phyloP scores from a whole-genome alignment of 257 asterid genomes.

The Petunia secreta region DNA sequence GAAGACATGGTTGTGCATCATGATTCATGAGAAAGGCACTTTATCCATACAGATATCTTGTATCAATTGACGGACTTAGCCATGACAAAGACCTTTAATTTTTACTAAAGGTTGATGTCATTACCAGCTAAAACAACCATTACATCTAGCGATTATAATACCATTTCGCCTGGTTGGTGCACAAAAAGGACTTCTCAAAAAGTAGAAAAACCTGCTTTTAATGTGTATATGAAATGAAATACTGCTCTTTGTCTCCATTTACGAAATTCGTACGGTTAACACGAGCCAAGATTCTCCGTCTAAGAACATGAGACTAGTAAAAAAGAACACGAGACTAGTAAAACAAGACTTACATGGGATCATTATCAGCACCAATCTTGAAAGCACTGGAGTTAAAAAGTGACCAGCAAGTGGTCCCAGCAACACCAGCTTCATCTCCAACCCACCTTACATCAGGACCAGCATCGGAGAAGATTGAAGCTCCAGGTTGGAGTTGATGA shows the following conservation, averaged over 20 bases:
- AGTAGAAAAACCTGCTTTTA: neutral
- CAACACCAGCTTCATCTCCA: conserved; percentile 82
- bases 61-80: neutral
- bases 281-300: neutral
- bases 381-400: conserved; percentile 69
- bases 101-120: neutral
- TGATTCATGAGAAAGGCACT: neutral
- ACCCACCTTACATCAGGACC: conserved; percentile 97
- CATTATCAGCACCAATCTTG: conserved; percentile 57
- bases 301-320: neutral
- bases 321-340: conserved; percentile 2
- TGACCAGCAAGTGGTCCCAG: conserved; percentile 92
- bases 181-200: neutral
- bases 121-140: neutral
- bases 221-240: neutral
- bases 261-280: neutral
- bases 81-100: neutral
- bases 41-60: neutral
- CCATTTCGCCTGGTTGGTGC: neutral
- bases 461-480: conserved; percentile 83
- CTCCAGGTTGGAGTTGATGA: conserved; percentile 85
- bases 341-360: conserved; percentile 54
- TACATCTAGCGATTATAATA: neutral
- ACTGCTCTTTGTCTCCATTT: neutral
- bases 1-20: neutral